phyloP scores from a whole-genome alignment of 805 yeast species.

The Yamadazyma insecticola region DNA sequence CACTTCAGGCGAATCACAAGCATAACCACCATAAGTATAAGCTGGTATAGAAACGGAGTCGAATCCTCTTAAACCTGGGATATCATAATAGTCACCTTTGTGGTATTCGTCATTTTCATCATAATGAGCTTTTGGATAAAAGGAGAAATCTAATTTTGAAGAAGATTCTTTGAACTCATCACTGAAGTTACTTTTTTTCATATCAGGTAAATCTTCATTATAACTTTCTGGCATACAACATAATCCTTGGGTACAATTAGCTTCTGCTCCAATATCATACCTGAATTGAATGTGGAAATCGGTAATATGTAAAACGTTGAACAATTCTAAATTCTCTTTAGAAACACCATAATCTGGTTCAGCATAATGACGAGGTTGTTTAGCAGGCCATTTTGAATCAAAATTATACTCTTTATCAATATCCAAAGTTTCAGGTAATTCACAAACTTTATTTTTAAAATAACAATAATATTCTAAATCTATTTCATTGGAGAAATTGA shows the following conservation, averaged over 20 bases:
- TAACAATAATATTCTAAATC: conserved; percentile 53
- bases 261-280: conserved; percentile 51
- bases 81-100: conserved; percentile 32
- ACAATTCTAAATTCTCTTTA: conserved; percentile 24
- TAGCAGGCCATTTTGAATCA: conserved; percentile 34
- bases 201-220: conserved; percentile 24
- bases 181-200: conserved; percentile 26
- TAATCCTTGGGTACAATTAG: conserved; percentile 51
- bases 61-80: conserved; percentile 16
- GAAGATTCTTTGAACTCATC: conserved; percentile 16
- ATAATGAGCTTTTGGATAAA: conserved; percentile 24
- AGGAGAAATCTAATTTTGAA: conserved; percentile 9
- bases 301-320: conserved; percentile 61
- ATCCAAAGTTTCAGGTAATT: conserved; percentile 49
- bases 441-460: conserved; percentile 40
- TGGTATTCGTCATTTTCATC: conserved; percentile 19
- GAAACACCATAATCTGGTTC: conserved; percentile 23
- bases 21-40: conserved; percentile 55
- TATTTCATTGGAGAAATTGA: conserved; percentile 32
- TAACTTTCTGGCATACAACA: conserved; percentile 56
- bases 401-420: conserved; percentile 30
- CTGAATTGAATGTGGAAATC: conserved; percentile 63
- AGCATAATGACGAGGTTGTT: conserved; percentile 16
- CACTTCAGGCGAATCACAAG: conserved; percentile 63
- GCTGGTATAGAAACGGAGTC: conserved; percentile 41